A percentile compares a stretch with the other conserved stretches of the same genome.
Evolutionary conservation across 2,329 filamentous ascomycete species (phyloP).

Genomic region (Pleurostoma richardsiae): DNA sequence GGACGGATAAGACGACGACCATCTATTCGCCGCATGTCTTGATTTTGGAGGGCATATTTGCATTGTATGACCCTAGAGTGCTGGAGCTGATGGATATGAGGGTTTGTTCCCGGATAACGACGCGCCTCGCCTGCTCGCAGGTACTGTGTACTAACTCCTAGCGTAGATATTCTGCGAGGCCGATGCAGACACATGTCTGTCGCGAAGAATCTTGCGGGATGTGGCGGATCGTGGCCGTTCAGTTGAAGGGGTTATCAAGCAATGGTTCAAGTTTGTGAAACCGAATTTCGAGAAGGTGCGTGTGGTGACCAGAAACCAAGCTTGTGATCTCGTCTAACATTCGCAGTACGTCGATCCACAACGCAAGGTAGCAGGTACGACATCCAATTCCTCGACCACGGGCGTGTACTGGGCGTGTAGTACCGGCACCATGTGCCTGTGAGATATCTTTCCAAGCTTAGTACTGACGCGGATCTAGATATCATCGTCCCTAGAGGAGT

Average conservation of each 20-base stretch:
- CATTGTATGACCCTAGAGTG: constrained; percentile 82
- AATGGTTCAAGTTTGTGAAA: constrained; percentile 96
- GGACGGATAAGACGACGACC: constrained; percentile 72
- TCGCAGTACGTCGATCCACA: constrained; percentile 80
- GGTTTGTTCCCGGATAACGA: constrained; percentile 35
- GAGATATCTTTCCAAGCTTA: too few relatives aligned
- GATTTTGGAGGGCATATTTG: constrained; percentile 93
- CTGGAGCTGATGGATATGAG: constrained; percentile 87
- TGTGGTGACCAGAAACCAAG: neutral
- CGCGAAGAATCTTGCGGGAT: constrained; percentile 80
- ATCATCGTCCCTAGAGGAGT: constrained; percentile 94
- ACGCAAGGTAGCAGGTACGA: constrained; percentile 70
- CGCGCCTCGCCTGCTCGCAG: neutral
- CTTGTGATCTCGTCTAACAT: constrained; percentile 7
- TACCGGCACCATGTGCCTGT: too few relatives aligned
- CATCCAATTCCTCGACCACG: too few relatives aligned
- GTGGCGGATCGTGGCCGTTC: constrained; percentile 85
- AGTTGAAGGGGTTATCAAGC: constrained; percentile 93
- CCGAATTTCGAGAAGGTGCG: constrained; percentile 81
- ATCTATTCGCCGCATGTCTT: constrained; percentile 97
- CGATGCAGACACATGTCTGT: constrained; percentile 89
- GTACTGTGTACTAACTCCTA: constrained; percentile 1
- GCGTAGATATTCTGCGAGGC: constrained; percentile 87
- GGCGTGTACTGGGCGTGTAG: too few relatives aligned
- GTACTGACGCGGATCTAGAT: constrained; percentile 40